A percentile compares a stretch with the other conserved stretches of the same genome.
Evolutionary conservation across 2,329 filamentous ascomycete species (phyloP).

Genomic region (Penicillium vulpinum): DNA sequence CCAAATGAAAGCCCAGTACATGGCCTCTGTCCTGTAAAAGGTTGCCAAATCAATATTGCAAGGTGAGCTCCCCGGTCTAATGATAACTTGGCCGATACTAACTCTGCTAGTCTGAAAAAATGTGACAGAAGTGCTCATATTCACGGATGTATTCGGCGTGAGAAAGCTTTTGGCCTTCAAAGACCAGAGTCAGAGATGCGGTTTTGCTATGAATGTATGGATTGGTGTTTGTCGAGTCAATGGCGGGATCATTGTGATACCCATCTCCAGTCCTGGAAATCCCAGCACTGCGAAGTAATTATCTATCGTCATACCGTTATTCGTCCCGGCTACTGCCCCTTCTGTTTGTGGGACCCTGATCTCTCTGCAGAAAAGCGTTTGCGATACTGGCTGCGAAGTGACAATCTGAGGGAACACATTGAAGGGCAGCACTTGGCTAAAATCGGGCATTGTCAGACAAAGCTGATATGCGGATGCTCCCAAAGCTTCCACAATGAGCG

Average conservation of each 20-base stretch:
- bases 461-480: not conserved
- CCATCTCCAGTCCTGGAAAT: slow-evolving; percentile 9
- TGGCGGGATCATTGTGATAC: slow-evolving; percentile 3
- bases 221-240: slow-evolving; percentile 1
- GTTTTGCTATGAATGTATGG: slow-evolving; percentile 14
- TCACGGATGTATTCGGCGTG: slow-evolving; percentile 2
- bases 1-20: slow-evolving; percentile 9
- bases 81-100: not conserved
- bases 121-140: slow-evolving; percentile 11
- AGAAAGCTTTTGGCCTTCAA: slow-evolving; percentile 4
- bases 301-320: slow-evolving; percentile 9
- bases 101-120: slow-evolving; percentile 4
- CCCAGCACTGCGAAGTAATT: slow-evolving; percentile 11
- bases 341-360: slow-evolving; percentile 1
- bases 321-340: slow-evolving; percentile 3
- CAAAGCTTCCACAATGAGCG: not conserved
- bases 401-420: slow-evolving; percentile 3
- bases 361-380: not conserved
- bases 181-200: not conserved
- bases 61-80: slow-evolving; percentile 1
- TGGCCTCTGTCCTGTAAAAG: slow-evolving; percentile 7
- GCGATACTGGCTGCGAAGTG: slow-evolving; percentile 3
- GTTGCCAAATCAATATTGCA: slow-evolving; percentile 6
- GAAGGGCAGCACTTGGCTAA: slow-evolving; percentile 1
- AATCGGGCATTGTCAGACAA: not conserved